A percentile compares a stretch with the other conserved stretches of the same genome.
Evolutionary conservation across 305 asterid genomes (phyloP).

Genomic region (Salvia sclarea): DNA sequence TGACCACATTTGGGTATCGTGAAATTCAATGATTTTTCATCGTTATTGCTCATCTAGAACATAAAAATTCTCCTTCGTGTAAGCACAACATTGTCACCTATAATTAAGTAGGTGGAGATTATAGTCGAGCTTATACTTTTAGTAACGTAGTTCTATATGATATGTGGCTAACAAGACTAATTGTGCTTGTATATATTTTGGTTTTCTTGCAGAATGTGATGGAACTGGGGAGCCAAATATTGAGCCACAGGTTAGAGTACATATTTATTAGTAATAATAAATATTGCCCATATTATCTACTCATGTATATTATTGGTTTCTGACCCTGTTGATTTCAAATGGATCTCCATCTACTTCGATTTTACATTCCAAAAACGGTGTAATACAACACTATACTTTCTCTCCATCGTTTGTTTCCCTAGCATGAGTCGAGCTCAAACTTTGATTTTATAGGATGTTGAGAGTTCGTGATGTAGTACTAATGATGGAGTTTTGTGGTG

Average conservation of each 20-base stretch:
- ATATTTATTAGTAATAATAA: neutral
- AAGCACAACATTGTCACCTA: neutral
- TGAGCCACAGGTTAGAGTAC: constrained; percentile 73
- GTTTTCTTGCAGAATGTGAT: constrained; percentile 74
- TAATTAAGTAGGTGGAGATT: neutral
- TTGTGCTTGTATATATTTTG: neutral
- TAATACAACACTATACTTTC: neutral
- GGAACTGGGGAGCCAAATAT: constrained; percentile 96
- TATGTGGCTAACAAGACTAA: neutral
- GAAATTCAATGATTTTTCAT: neutral
- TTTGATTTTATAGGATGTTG: neutral
- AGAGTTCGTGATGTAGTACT: neutral
- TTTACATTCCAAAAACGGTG: neutral
- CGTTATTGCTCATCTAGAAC: neutral
- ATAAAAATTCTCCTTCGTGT: neutral
- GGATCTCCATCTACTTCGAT: neutral
- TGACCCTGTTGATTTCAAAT: constrained; percentile 1
- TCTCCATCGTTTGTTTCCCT: neutral
- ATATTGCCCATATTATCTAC: neutral
- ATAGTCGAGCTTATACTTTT: neutral
- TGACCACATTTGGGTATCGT: neutral
- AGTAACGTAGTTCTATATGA: neutral
- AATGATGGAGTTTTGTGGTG: constrained; percentile 27
- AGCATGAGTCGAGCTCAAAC: neutral
- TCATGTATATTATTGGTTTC: neutral